These are phyloP conservation scores for Komagataella ulmi DNA, from an alignment of 805 yeast genomes.

Conservation along the genomic window DNA sequence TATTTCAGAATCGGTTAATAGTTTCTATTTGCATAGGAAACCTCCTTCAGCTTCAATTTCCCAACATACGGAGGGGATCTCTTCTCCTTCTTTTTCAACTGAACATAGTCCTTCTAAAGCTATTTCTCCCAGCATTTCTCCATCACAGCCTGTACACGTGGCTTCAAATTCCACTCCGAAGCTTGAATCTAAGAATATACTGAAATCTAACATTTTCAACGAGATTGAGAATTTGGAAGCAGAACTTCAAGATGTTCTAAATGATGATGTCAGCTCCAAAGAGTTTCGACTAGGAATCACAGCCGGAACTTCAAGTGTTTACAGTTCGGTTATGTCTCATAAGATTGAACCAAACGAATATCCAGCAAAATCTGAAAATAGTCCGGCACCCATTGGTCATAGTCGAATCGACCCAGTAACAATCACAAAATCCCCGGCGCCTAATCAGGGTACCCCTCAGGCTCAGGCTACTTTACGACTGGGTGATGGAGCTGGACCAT, in stretches of 20 bases:
- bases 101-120: not conserved
- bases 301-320: not conserved
- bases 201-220: conserved; percentile 10
- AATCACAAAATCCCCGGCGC: not conserved
- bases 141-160: not conserved
- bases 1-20: too few species aligned
- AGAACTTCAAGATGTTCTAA: conserved; percentile 12
- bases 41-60: not conserved
- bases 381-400: not conserved
- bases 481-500: not conserved
- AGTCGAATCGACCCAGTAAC: not conserved
- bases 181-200: not conserved
- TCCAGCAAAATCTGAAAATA: not conserved
- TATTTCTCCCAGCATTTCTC: not conserved
- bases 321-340: not conserved
- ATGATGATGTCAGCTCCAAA: not conserved
- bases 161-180: not conserved
- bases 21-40: not conserved
- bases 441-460: not conserved
- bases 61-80: not conserved
- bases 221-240: conserved; percentile 15
- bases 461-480: not conserved
- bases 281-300: not conserved
- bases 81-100: not conserved
- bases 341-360: not conserved